Base-by-base conservation (phyloP, 2,329 filamentous ascomycete species). In the Colletotrichum agaves region DNA sequence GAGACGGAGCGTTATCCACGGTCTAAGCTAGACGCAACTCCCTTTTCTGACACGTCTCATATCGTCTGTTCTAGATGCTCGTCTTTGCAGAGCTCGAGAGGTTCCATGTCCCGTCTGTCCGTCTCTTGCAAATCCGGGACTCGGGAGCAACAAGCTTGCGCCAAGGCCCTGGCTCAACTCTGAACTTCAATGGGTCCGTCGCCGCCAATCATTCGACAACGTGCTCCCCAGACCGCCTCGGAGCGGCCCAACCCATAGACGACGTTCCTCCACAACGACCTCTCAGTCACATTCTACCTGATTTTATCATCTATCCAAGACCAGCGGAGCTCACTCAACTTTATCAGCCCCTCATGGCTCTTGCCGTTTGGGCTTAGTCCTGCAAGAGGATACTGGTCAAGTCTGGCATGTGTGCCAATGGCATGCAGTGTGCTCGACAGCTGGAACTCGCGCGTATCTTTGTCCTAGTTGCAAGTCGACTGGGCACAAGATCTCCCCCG, bases 201-300 rank as follows among this genome's bases (percentile, higher is more conserved):
- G 17, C 44, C 57, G 63, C 69, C 69, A 71, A 71, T 71, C 69
- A 71, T 70, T 56, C 60, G 37, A 46, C 69, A 71, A 71, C 69
- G 69, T 71, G 69, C 63, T 63, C 58, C 49, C 33, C 60, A 69
- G 65, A 70, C 60, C 64, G 59, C 64, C 62, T 69, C 62, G 19
- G 41, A 57, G 50, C 56, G 31, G 47, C 43, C 65, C 56, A 67
- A 53, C 63, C 55, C 41, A 52, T 23, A 44, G 43, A 67, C 50
- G 35, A 50, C 50, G 39, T 41, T 21, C 49, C 35, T 39, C 15
- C 8, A 13, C 17, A 39, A 27, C 27, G 15, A 23, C 61, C 46
- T 50, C 58, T 10, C 41, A 33, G 23, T 17, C 27, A 35, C 31
- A 43, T 49, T 39, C 55, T 19, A 23, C 33, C 15, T 31, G 31